These are phyloP conservation scores for Neoscytalidium dimidiatum DNA, from an alignment of 2,329 filamentous ascomycete genomes.

Conservation along the genomic window DNA sequence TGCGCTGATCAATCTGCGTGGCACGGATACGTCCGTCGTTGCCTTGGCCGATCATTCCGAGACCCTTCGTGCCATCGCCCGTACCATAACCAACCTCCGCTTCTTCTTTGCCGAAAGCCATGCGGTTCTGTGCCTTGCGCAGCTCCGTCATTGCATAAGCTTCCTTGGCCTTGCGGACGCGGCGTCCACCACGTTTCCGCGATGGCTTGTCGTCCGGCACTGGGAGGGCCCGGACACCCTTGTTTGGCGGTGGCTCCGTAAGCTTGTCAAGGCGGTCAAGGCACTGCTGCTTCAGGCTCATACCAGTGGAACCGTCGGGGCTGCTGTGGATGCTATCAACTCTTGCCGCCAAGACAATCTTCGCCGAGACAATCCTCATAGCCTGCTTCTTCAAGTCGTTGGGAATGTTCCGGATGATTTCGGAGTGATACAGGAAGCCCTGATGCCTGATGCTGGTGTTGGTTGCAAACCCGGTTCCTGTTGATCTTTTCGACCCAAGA, in stretches of 20 bases:
- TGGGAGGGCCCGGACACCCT: conserved; percentile 81
- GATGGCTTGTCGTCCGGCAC: conserved; percentile 94
- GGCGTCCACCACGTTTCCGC: conserved; percentile 85
- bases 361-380: conserved; percentile 91
- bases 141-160: conserved; percentile 96
- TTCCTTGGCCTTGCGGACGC: conserved; percentile 93
- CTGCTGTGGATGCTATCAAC: conserved; percentile 84
- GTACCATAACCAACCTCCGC: conserved; percentile 88
- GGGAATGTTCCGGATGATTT: conserved; percentile 82
- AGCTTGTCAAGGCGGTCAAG: conserved; percentile 88
- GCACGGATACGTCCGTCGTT: conserved; percentile 88
- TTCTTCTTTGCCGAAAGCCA: conserved; percentile 96
- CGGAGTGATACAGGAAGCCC: conserved; percentile 90
- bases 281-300: conserved; percentile 79
- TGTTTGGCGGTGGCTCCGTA: conserved; percentile 87
- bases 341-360: conserved; percentile 89
- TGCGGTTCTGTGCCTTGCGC: conserved; percentile 91
- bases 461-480: conserved; percentile 80
- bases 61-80: conserved; percentile 79
- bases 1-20: conserved; percentile 88
- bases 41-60: conserved; percentile 92
- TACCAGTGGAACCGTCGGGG: conserved; percentile 78
- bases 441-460: conserved; percentile 90
- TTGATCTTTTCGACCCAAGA: conserved; percentile 85
- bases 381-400: conserved; percentile 88